phyloP scores from a whole-genome alignment of 306 rosid genomes.

The Cucumis cinereus region DNA sequence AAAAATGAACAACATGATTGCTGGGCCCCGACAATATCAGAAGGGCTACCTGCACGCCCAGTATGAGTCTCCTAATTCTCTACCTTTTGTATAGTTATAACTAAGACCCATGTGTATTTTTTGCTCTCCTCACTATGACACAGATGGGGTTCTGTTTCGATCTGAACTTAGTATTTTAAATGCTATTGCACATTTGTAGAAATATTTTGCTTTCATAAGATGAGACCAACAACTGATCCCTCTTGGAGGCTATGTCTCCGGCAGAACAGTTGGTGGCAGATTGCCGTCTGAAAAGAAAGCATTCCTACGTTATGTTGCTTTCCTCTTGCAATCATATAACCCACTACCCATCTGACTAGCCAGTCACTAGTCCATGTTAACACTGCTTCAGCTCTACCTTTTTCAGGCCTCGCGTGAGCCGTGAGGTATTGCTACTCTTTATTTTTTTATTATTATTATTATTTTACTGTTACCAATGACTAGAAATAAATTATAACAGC shows the following conservation, averaged over 20 bases:
- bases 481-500: not conserved
- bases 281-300: not conserved
- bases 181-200: not conserved
- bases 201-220: not conserved
- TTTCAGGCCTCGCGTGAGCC: constrained; percentile 1
- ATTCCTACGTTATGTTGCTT: constrained; percentile 5
- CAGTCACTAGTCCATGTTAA: not conserved
- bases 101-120: not conserved
- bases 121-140: not conserved
- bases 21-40: not conserved
- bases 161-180: not conserved
- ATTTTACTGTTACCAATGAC: constrained; percentile 23
- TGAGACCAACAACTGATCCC: not conserved
- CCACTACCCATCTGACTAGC: not conserved
- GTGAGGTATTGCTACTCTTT: not conserved
- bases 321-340: constrained; percentile 6
- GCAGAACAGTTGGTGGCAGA: not conserved
- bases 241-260: not conserved
- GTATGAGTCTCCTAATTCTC: not conserved
- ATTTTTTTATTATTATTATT: not conserved
- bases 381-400: not conserved
- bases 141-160: not conserved
- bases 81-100: not conserved
- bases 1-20: not conserved
- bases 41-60: not conserved